Conservation (phyloP, 1,139 yeast species). For the Debaryomyces coudertii region DNA sequence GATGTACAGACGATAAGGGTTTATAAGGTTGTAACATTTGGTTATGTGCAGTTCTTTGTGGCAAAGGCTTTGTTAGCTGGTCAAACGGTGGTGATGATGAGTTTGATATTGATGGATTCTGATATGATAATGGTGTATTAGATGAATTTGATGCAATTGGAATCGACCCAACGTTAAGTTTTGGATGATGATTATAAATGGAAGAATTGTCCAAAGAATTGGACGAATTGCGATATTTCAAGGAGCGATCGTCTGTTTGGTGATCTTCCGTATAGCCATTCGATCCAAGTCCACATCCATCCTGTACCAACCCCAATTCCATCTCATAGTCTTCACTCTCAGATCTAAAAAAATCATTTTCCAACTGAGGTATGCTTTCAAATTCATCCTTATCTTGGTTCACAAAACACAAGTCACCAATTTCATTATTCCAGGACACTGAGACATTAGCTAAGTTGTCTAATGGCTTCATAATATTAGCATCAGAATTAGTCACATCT, state of each 20-base stretch:
- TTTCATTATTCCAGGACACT: constrained; percentile 55
- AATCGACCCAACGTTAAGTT: constrained; percentile 23
- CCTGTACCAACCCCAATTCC: constrained; percentile 6
- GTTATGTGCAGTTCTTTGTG: constrained; percentile 6
- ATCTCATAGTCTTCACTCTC: constrained; percentile 3
- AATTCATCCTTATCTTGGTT: constrained; percentile 54
- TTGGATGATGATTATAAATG: constrained; percentile 7
- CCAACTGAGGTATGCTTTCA: constrained; percentile 22
- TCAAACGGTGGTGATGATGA: background rate
- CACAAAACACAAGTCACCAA: constrained; percentile 54
- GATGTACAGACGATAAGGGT: constrained; percentile 5
- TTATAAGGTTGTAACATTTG: constrained; percentile 6
- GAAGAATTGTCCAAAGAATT: constrained; percentile 9
- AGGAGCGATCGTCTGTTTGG: constrained; percentile 2
- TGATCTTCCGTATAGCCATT: constrained; percentile 6
- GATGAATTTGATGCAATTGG: constrained; percentile 21
- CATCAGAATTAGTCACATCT: constrained; percentile 27
- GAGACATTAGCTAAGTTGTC: constrained; percentile 58
- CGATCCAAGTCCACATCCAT: background rate
- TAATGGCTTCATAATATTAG: constrained; percentile 50
- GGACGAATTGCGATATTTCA: constrained; percentile 8
- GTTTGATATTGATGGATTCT: background rate
- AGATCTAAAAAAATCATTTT: background rate
- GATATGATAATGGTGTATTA: constrained; percentile 18
- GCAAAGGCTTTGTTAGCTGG: background rate